A percentile compares a stretch with the other conserved stretches of the same genome.
Evolutionary conservation across 768 basidiomycete genomes (phyloP).

Genomic region (Mycena chlorophos): DNA sequence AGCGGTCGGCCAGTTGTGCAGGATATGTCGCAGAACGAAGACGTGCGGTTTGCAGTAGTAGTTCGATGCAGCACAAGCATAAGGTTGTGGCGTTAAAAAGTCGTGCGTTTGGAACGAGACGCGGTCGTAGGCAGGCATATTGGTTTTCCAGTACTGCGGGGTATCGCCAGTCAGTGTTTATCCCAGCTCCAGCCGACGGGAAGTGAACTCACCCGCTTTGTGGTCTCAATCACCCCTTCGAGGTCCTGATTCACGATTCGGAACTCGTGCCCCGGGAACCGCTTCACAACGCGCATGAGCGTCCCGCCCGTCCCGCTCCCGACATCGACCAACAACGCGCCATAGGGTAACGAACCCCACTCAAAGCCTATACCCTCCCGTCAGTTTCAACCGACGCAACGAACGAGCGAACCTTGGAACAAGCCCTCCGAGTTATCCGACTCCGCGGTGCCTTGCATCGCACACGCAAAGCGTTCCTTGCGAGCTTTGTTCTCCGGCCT

Average conservation of each 20-base stretch:
- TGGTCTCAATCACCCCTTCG: not conserved
- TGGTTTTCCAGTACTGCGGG: not conserved
- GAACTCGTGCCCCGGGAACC: not conserved
- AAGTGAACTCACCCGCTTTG: not conserved
- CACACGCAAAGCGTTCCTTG: not conserved
- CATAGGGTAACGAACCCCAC: not conserved
- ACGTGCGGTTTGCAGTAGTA: no score
- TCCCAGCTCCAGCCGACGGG: not conserved
- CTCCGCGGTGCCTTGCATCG: not conserved
- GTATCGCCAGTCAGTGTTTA: not conserved
- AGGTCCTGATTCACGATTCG: not conserved
- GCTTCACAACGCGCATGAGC: not conserved
- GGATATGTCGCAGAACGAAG: not conserved
- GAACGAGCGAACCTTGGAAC: not conserved
- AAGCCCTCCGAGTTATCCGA: not conserved
- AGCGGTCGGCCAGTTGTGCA: not conserved
- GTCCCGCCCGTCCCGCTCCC: not conserved
- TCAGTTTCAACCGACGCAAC: not conserved
- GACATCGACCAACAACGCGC: not conserved
- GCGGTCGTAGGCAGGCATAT: not conserved
- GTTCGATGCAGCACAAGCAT: no score
- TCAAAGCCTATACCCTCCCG: not conserved
- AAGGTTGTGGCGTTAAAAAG: not conserved
- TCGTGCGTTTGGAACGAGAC: not conserved
- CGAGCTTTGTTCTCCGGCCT: not conserved